Evolutionary conservation across 2,329 filamentous ascomycete genomes (phyloP).

Genomic region (Pseudocercospora crystallina): DNA sequence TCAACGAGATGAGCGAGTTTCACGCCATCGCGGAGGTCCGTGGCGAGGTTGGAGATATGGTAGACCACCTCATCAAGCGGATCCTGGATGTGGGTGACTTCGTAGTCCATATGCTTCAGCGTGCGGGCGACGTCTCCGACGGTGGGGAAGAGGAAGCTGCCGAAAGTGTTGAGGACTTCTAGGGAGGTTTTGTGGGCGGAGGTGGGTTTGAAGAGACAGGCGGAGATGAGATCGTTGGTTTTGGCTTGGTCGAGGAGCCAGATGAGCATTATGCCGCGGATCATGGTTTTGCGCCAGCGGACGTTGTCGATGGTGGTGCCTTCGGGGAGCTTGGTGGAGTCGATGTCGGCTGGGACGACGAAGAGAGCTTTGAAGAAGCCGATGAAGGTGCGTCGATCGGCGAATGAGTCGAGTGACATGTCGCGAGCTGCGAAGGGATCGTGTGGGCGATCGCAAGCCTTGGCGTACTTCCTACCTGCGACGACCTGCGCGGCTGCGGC

Average conservation of each 20-base stretch:
- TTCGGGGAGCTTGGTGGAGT: slow-evolving; percentile 19
- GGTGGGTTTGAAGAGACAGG: slow-evolving; percentile 52
- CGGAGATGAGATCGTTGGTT: slow-evolving; percentile 32
- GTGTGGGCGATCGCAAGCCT: background rate
- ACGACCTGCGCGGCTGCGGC: slow-evolving; percentile 58
- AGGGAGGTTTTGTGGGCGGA: slow-evolving; percentile 59
- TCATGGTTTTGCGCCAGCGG: slow-evolving; percentile 55
- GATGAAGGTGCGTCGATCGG: slow-evolving; percentile 23
- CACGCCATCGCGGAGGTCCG: slow-evolving; percentile 63
- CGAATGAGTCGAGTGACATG: slow-evolving; percentile 25
- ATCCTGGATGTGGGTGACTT: slow-evolving; percentile 55
- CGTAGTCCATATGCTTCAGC: slow-evolving; percentile 58
- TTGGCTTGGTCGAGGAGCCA: slow-evolving; percentile 59
- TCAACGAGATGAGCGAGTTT: slow-evolving; percentile 61
- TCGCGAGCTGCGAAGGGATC: slow-evolving; percentile 6
- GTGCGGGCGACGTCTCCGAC: slow-evolving; percentile 58
- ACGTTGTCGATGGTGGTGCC: slow-evolving; percentile 5
- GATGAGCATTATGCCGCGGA: slow-evolving; percentile 61
- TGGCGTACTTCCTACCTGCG: slow-evolving; percentile 50
- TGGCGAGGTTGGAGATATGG: slow-evolving; percentile 58
- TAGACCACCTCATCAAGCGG: slow-evolving; percentile 61
- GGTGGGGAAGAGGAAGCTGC: slow-evolving; percentile 57
- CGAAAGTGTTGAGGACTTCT: slow-evolving; percentile 53
- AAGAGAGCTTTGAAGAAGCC: slow-evolving; percentile 58
- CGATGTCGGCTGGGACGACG: slow-evolving; percentile 58